Base-by-base conservation (phyloP, 2,329 filamentous ascomycete species). In the Diaporthe citrichinensis region DNA sequence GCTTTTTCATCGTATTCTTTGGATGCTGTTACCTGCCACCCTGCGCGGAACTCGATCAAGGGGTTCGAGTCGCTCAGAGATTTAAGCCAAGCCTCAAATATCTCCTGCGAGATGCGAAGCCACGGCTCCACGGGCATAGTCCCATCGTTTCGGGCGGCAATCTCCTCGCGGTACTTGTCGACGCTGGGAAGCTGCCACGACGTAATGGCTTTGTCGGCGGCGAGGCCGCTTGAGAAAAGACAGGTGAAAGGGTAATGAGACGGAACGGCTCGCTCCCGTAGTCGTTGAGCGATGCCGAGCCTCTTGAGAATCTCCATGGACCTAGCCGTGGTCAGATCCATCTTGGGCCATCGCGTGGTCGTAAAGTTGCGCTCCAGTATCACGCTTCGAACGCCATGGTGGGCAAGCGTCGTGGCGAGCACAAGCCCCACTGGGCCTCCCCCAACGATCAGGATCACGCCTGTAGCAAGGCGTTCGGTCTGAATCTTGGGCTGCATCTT, bases 81-180 rank as follows among this genome's bases (percentile, higher is more conserved):
- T 31, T 81, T 81, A 49, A 86, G 77, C 81, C 81, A 86, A 6
- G 78, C 77, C 39, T 84, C 82, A 25, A 86, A 81, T 12, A 83
- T 76, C 31, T 80, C 79, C 68, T 83, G 81, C 34, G 83, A 84
- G 49, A 80, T 79, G n/a, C 83, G 74, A 75, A 82, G 82, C 46
- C 79, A 78, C 2, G 82, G 80, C 74, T 84, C 82, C 5, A 76
- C 72, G 7, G 83, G 80, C 68, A 79, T 74, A 6, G 78, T 78
- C 4, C 84, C 84, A 74, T 85, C 82, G 72, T 85, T 84, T 7
- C 79, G 67, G 4, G 74, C 61, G n/a, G 72, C 62, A 58, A 81
- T 83, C 28, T 78, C 74, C 4, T 73, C 49, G 17, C 79, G 77
- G 73, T 78, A 78, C 65, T 77, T 74, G 58, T 78, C 75, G 44